phyloP scores from a whole-genome alignment of 495 filamentous ascomycete genomes.

The Aspergillus indologenus region DNA sequence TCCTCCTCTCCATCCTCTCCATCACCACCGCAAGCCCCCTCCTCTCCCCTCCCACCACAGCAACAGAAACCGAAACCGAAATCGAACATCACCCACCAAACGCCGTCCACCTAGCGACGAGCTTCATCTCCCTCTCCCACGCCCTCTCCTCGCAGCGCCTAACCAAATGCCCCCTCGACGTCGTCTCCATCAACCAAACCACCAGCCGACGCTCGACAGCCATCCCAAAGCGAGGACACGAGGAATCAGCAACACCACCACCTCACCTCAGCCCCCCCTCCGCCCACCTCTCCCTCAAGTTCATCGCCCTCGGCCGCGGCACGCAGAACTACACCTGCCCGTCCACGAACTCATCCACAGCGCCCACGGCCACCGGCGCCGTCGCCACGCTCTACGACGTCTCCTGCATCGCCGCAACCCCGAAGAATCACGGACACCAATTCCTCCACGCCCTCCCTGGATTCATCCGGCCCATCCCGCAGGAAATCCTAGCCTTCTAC shows the following conservation, averaged over 20 bases:
- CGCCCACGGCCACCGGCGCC: slow-evolving; percentile 52
- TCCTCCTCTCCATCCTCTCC: not conserved
- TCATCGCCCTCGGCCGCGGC: slow-evolving; percentile 66
- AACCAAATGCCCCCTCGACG: slow-evolving; percentile 30
- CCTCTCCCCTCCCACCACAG: too few species aligned
- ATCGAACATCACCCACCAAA: slow-evolving; percentile 2
- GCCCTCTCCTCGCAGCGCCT: slow-evolving; percentile 3
- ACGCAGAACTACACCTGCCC: slow-evolving; percentile 77
- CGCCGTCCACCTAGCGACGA: not conserved
- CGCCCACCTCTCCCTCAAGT: slow-evolving; percentile 49
- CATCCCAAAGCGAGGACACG: too few species aligned
- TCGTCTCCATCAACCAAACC: slow-evolving; percentile 18
- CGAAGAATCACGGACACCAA: too few species aligned
- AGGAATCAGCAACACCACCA: not conserved
- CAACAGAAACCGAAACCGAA: not conserved
- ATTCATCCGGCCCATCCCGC: slow-evolving; percentile 35
- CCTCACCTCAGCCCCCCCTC: slow-evolving; percentile 43
- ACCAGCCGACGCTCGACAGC: not conserved
- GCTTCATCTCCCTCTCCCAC: not conserved
- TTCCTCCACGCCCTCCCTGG: slow-evolving; percentile 34
- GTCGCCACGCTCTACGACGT: slow-evolving; percentile 66
- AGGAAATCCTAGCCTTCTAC: slow-evolving; percentile 34
- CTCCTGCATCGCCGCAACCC: slow-evolving; percentile 47
- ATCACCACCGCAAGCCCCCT: not conserved
- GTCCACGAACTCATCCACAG: slow-evolving; percentile 23